Evolutionary conservation across 2,329 filamentous ascomycete species (phyloP).

Genomic region (Fusarium circinatum): DNA sequence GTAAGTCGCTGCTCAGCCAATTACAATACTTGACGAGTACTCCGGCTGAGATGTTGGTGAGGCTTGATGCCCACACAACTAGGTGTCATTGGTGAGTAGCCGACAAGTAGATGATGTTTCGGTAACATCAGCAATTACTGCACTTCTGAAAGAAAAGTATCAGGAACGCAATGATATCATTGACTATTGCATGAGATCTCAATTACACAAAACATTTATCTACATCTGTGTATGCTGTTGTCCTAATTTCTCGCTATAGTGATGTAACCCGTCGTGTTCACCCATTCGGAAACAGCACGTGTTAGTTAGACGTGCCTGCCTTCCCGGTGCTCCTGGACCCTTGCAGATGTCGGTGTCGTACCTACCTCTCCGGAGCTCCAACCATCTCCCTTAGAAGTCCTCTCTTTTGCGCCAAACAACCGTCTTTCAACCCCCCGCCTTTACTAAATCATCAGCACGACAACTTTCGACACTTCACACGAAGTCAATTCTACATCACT

Average conservation of each 20-base stretch:
- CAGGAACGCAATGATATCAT: constrained; percentile 20
- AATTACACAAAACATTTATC: background rate
- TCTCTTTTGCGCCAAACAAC: constrained; percentile 34
- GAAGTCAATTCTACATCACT: background rate
- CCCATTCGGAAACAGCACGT: constrained; percentile 14
- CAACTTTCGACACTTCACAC: background rate
- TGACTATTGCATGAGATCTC: background rate
- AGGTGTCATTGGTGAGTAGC: constrained; percentile 22
- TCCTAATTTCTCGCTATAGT: background rate
- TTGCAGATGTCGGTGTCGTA: constrained; percentile 24
- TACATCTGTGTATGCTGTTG: background rate
- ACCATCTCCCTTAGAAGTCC: constrained; percentile 15
- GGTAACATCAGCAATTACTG: constrained; percentile 3
- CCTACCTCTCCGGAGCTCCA: constrained; percentile 34
- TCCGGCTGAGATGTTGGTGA: constrained; percentile 19
- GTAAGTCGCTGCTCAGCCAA: constrained; percentile 29
- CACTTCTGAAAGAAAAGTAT: background rate
- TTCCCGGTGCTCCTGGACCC: constrained; percentile 26
- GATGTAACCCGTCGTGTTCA: constrained; percentile 5
- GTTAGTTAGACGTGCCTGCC: constrained; percentile 17
- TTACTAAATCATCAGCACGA: constrained; percentile 19
- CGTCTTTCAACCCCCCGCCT: constrained; percentile 32
- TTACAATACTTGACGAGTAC: constrained; percentile 28
- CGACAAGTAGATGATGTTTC: constrained; percentile 15
- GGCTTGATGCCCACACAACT: constrained; percentile 16